phyloP scores from a whole-genome alignment of 306 rosid species.

The Rosa lucieae region DNA sequence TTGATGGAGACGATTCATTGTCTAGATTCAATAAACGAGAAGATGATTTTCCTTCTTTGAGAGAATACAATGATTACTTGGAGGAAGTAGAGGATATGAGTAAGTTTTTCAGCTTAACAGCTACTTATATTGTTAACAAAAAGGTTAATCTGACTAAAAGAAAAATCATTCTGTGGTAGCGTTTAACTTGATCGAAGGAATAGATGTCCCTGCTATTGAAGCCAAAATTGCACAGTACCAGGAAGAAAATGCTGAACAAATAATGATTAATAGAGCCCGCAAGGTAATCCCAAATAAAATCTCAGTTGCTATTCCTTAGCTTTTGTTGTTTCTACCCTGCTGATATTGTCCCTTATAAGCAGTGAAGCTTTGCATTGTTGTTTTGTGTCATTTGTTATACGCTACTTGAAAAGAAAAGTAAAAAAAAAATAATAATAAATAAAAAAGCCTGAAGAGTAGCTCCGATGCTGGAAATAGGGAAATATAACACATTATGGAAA shows the following conservation, averaged over 20 bases:
- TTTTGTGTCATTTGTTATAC: neutral
- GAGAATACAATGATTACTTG: slow-evolving; percentile 85
- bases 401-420: neutral
- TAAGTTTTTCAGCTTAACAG: slow-evolving; percentile 32
- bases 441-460: too few relatives aligned
- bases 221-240: slow-evolving; percentile 69
- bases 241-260: slow-evolving; percentile 88
- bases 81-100: slow-evolving; percentile 98
- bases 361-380: neutral
- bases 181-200: slow-evolving; percentile 73
- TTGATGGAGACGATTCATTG: neutral
- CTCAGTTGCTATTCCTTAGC: neutral
- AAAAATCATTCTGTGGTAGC: slow-evolving; percentile 39
- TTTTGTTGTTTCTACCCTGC: slow-evolving; percentile 9
- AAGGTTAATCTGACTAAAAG: slow-evolving; percentile 9
- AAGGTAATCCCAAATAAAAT: slow-evolving; percentile 50
- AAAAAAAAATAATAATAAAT: neutral
- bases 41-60: slow-evolving; percentile 77
- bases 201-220: slow-evolving; percentile 67
- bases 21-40: slow-evolving; percentile 84
- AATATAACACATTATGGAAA: neutral
- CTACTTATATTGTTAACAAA: slow-evolving; percentile 13
- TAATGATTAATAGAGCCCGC: slow-evolving; percentile 78
- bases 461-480: neutral
- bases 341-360: neutral